These are phyloP conservation scores for Penicillium sp. DNA, from an alignment of 2,329 filamentous ascomycete species.

Conservation along the genomic window DNA sequence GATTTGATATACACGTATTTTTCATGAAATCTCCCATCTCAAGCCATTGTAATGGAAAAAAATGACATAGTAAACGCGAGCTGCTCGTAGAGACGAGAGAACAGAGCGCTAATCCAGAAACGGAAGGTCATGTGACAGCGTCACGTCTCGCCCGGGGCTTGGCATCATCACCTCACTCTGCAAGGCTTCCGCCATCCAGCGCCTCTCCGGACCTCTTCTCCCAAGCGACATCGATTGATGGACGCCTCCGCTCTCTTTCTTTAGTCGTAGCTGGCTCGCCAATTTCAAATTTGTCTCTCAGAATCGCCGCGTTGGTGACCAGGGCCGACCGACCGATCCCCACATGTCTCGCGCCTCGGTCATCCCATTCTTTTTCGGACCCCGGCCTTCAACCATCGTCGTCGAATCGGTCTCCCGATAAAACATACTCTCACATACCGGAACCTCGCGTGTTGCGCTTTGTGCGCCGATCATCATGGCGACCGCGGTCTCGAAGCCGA, in stretches of 20 bases:
- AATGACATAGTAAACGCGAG: background rate
- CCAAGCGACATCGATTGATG: constrained; percentile 30
- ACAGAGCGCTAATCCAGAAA: constrained; percentile 15
- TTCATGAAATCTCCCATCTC: too few relatives aligned
- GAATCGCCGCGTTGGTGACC: constrained; percentile 32
- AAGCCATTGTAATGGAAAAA: background rate
- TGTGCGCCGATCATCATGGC: constrained; percentile 40
- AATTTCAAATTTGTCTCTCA: constrained; percentile 22
- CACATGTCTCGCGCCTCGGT: constrained; percentile 49
- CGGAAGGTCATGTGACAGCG: constrained; percentile 30
- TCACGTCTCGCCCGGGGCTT: constrained; percentile 37
- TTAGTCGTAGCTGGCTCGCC: constrained; percentile 25
- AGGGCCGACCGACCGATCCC: constrained; percentile 41
- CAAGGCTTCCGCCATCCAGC: constrained; percentile 29
- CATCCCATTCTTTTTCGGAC: constrained; percentile 42
- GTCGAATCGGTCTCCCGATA: constrained; percentile 28
- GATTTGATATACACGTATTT: background rate
- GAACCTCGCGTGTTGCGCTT: constrained; percentile 22
- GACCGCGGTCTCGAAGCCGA: constrained; percentile 48
- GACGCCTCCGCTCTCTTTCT: constrained; percentile 23
- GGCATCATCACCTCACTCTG: constrained; percentile 44
- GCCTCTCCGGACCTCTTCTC: constrained; percentile 23
- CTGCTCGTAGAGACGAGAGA: background rate
- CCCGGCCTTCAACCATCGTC: constrained; percentile 33
- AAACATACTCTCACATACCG: constrained; percentile 27